A percentile compares a stretch with the other conserved stretches of the same genome.
phyloP scores from a whole-genome alignment of 139 green algal species.

The Yamagishiella unicocca region DNA sequence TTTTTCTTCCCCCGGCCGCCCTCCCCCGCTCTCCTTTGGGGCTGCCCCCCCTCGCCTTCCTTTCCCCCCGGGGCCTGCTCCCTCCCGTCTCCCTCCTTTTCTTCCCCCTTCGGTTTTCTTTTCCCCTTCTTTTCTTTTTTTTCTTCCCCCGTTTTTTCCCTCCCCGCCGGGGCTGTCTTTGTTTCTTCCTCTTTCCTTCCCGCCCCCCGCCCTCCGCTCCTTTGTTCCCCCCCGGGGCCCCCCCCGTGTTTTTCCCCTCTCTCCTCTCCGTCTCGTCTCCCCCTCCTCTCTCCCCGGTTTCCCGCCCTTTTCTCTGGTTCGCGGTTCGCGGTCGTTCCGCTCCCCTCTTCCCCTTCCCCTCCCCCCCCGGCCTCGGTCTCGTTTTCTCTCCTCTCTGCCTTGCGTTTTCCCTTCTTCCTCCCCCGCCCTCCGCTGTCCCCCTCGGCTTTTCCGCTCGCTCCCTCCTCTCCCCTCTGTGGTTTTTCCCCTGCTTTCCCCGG shows the following conservation, averaged over 20 bases:
- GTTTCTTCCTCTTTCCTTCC: background rate
- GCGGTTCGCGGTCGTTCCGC: background rate
- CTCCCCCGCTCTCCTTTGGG: too few relatives aligned
- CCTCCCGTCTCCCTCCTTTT: background rate
- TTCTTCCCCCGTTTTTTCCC: background rate
- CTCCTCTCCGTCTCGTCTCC: background rate
- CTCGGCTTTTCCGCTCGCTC: background rate
- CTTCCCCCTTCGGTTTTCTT: background rate
- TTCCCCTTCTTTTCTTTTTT: background rate
- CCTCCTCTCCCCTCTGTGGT: background rate
- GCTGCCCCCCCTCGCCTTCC: too few relatives aligned
- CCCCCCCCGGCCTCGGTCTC: background rate
- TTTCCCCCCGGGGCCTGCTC: too few relatives aligned
- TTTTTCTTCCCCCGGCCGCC: too few relatives aligned
- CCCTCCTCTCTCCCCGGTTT: background rate
- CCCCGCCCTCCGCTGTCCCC: background rate
- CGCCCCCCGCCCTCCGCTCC: background rate
- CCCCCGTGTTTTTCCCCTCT: background rate
- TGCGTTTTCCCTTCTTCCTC: background rate
- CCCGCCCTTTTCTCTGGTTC: background rate
- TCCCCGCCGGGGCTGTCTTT: background rate
- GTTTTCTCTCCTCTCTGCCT: background rate
- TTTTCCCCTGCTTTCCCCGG: background rate
- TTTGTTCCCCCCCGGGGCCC: background rate
- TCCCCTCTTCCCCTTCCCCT: background rate